Evolutionary conservation across 148 eudicot genomes (phyloP), one percentile per base, ranked within the genome.

Genomic region (Selenicereus undatus): DNA sequence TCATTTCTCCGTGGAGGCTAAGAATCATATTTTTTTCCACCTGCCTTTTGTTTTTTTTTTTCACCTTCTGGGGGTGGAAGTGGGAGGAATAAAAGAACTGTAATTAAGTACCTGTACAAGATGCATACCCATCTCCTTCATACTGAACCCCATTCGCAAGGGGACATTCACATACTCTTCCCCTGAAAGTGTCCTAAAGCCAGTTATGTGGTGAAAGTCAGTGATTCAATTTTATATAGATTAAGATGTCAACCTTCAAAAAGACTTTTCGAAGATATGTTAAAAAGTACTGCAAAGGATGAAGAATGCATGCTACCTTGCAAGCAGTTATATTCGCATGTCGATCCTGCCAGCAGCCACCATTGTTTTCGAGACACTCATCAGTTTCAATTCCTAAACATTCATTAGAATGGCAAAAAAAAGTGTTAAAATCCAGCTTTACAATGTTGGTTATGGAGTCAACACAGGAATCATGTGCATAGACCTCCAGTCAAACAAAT

Each of bases 141-240:
- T 89, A 94, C 80, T 94, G 99, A 81, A 94, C 94, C 29, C 98
- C 98, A 50, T 85, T 89, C 32, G 85, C 94, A 77, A 85, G 74
- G 69, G 99, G 99, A 77, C 99, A 96, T 80, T 92, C 87, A 45
- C 99, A 96, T 81, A 94, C 89, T 89, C 91, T 91, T 82, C 99
- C 99, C 70, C 98, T 89, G 68, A 86, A 96, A 21, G 99, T 96
- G 78, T 96, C 99, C 99, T 95, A 68, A 12, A 86, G 21, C 60
- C 20, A 56, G 20, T 45, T 26, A 56, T 26, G 7, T 62, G 6
- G 32, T 5, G 9, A 62, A 30, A 42, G 64, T 76, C 43, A 76
- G 65, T 54, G 20, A 45, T 17, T 13, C 5, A 42, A 52, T 73
- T 62, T 71, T 14, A 16, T 2, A 21, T 20, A 27, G 21, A 18